Evolutionary conservation across 164 flowering plant species (phyloP), one percentile per base, ranked within the genome.

Genomic region (Vitis rotundifolia): DNA sequence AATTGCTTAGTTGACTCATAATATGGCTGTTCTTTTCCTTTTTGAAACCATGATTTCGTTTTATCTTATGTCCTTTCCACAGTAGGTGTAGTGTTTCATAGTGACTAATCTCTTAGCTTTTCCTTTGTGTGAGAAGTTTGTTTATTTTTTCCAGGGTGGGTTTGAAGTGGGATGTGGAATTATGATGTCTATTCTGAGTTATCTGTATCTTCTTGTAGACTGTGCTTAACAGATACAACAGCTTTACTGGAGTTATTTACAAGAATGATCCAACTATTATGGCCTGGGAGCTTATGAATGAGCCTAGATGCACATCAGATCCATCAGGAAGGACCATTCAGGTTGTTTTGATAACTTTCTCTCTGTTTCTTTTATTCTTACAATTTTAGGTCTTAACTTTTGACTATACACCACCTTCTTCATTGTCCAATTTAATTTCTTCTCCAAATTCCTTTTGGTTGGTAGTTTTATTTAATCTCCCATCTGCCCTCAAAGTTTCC

Each of bases 261-360:
- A 92, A 89, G 76, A 90, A 94, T 82, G 97, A 94, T 64, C 88
- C 97, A 68, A 84, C 94, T 60, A 92, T 90, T 47, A 90, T 91
- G 93, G 92, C 98, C 0, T 94, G 98, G 98, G 97, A 94, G 79
- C 97, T 94, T 29, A 90, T 94, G 83, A 94, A 94, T 79, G 97
- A 94, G 77, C 96, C 98, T 6, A 85, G 92, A 76, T 92, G 96
- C 81, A 74, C 84, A 50, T 83, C 91, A 9, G 98, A 91, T 76
- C 83, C 87, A 44, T 89, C 97, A 47, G 97, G 97, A 59, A 87
- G 85, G 61, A 87, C 88, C 51, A 74, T 90, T 73, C 95, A 92
- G 95, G 95, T 86, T 53, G 47, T 37, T 37, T 37, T 2, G 14
- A n/a, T 14, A 28, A 5, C 49, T 26, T 63, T 64, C 11, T 8